These are phyloP conservation scores for Aaosphaeria pasadenensis DNA, from an alignment of 2,329 filamentous ascomycete genomes.

Conservation along the genomic window DNA sequence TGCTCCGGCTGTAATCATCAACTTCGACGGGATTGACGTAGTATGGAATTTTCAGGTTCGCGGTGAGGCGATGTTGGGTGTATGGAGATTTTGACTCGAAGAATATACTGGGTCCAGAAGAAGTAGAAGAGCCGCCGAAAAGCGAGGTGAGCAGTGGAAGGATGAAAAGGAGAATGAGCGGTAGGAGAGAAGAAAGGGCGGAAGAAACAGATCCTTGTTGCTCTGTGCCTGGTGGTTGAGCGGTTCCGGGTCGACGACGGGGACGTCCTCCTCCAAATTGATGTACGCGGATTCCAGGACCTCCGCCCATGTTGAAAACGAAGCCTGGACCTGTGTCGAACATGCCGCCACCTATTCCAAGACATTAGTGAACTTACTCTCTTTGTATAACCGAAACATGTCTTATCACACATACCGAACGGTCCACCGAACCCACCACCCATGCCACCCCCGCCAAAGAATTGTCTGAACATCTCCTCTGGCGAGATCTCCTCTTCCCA, in stretches of 20 bases:
- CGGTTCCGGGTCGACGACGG: conserved; percentile 64
- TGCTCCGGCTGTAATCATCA: conserved; percentile 63
- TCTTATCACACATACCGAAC: conserved; percentile 46
- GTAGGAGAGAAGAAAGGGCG: conserved; percentile 71
- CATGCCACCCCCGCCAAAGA: conserved; percentile 78
- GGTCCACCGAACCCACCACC: conserved; percentile 57
- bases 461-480: conserved; percentile 94
- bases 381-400: not conserved
- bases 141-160: conserved; percentile 78
- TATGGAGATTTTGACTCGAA: conserved; percentile 74
- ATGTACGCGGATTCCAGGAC: conserved; percentile 88
- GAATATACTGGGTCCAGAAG: conserved; percentile 66
- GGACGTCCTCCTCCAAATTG: conserved; percentile 85
- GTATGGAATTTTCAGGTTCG: conserved; percentile 73
- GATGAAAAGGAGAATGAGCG: conserved; percentile 80
- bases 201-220: conserved; percentile 49
- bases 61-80: conserved; percentile 70
- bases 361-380: too few relatives aligned
- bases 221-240: conserved; percentile 55
- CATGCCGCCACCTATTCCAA: conserved; percentile 44
- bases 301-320: conserved; percentile 91
- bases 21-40: conserved; percentile 80
- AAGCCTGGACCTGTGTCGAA: conserved; percentile 83
- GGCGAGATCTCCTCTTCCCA: conserved; percentile 93
- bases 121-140: conserved; percentile 55